Evolutionary conservation across 164 flowering plant species (phyloP).

Genomic region (Euptelea pleiosperma): DNA sequence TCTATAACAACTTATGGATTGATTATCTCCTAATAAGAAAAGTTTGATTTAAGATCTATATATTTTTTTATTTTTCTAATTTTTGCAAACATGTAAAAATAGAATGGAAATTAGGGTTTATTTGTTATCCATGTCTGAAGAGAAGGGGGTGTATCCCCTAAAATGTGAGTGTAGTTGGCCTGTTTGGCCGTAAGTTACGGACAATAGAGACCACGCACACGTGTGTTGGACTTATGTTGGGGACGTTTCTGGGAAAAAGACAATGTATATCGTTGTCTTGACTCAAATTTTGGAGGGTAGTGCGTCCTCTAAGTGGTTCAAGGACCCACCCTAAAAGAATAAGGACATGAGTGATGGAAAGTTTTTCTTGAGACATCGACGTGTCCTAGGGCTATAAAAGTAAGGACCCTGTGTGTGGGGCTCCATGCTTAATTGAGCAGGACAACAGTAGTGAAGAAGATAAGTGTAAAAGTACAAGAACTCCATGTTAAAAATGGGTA

Average conservation of each 20-base stretch:
- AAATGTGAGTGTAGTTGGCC: not conserved
- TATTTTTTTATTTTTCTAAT: too few species aligned
- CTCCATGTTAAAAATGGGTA: too few species aligned
- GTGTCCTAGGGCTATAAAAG: not conserved
- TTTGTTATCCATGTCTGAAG: constrained; percentile 1
- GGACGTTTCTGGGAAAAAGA: not conserved
- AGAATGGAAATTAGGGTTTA: too few species aligned
- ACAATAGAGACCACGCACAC: constrained; percentile 14
- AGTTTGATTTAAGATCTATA: too few species aligned
- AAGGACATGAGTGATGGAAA: not conserved
- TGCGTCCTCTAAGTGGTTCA: not conserved
- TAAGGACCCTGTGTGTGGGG: not conserved
- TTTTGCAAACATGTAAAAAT: too few species aligned
- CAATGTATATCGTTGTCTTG: constrained; percentile 11
- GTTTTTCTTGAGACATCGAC: not conserved
- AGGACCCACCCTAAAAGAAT: not conserved
- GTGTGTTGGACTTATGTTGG: constrained; percentile 1
- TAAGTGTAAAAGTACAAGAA: too few species aligned
- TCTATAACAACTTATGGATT: too few species aligned
- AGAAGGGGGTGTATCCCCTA: not conserved
- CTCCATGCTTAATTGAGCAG: not conserved
- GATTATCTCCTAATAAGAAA: too few species aligned
- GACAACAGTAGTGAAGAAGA: not conserved
- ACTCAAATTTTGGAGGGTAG: constrained; percentile 15
- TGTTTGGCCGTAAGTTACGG: not conserved